Evolutionary conservation across 305 asterid genomes (phyloP).

Genomic region (Solanum hybrid): DNA sequence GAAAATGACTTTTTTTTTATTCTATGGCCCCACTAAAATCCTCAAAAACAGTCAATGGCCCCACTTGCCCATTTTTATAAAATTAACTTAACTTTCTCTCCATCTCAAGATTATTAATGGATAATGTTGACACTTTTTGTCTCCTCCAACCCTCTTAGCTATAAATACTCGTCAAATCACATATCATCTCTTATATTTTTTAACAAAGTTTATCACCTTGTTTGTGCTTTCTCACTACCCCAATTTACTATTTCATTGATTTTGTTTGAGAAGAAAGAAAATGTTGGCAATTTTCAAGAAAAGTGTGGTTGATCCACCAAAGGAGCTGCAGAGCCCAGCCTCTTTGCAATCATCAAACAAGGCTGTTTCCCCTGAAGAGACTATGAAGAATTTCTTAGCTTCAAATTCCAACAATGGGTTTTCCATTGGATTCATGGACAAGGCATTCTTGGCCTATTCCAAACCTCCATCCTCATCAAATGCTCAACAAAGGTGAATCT

Average conservation of each 20-base stretch:
- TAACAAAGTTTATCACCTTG: background rate
- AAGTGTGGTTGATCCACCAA: conserved; percentile 65
- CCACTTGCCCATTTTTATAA: background rate
- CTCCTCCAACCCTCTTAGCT: background rate
- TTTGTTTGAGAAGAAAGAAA: conserved; percentile 8
- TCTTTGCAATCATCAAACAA: conserved; percentile 18
- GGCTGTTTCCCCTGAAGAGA: conserved; percentile 39
- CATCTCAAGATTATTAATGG: conserved; percentile 4
- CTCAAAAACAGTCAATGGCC: background rate
- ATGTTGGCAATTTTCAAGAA: conserved; percentile 82
- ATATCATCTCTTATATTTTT: background rate
- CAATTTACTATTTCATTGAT: background rate
- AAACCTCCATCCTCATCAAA: conserved; percentile 20
- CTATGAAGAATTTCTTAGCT: conserved; percentile 50
- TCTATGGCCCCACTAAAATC: background rate
- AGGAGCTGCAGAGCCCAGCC: conserved; percentile 68
- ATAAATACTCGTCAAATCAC: background rate
- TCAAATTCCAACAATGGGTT: conserved; percentile 42
- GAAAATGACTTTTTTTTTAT: background rate
- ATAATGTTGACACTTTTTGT: conserved; percentile 4
- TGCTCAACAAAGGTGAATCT: conserved; percentile 44
- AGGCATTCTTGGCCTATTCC: conserved; percentile 53
- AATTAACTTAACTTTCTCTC: too few species aligned
- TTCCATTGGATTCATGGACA: conserved; percentile 50
- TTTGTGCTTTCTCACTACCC: background rate